phyloP scores from a whole-genome alignment of 768 basidiomycete genomes.

The Boletus rubescentipes region DNA sequence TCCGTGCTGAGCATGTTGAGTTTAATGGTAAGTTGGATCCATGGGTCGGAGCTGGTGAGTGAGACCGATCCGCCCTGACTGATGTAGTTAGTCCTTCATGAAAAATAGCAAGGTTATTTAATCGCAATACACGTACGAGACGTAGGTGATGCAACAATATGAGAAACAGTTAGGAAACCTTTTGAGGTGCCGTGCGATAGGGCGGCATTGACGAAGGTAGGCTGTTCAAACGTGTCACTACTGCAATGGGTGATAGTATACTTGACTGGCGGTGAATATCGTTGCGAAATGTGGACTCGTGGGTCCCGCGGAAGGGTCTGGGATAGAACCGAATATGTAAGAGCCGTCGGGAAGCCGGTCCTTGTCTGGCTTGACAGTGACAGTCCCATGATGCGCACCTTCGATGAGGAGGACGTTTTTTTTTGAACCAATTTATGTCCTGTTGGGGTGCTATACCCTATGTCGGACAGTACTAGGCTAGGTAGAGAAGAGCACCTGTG shows the following conservation, averaged over 20 bases:
- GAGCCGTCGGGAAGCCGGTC: not conserved
- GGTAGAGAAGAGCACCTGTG: no score
- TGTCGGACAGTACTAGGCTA: no score
- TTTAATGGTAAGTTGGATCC: not conserved
- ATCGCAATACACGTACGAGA: not conserved
- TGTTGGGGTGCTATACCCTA: no score
- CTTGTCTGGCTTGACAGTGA: not conserved
- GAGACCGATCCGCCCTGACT: not conserved
- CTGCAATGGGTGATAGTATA: no score
- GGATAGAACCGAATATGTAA: not conserved
- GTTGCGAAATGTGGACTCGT: not conserved
- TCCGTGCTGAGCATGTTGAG: not conserved
- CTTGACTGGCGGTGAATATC: not conserved
- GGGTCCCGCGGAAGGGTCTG: not conserved
- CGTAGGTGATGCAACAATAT: not conserved
- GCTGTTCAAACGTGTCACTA: not conserved
- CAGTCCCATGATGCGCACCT: not conserved
- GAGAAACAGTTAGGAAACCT: not conserved
- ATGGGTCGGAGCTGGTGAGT: not conserved
- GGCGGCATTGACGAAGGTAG: not conserved
- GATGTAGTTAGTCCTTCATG: not conserved
- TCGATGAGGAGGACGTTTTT: no score
- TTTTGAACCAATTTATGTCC: no score
- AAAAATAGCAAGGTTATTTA: no score
- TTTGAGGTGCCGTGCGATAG: not conserved